Evolutionary conservation across 2,329 filamentous ascomycete genomes (phyloP), one percentile per base, ranked within the genome.

Genomic region (Emericellopsis atlantica): DNA sequence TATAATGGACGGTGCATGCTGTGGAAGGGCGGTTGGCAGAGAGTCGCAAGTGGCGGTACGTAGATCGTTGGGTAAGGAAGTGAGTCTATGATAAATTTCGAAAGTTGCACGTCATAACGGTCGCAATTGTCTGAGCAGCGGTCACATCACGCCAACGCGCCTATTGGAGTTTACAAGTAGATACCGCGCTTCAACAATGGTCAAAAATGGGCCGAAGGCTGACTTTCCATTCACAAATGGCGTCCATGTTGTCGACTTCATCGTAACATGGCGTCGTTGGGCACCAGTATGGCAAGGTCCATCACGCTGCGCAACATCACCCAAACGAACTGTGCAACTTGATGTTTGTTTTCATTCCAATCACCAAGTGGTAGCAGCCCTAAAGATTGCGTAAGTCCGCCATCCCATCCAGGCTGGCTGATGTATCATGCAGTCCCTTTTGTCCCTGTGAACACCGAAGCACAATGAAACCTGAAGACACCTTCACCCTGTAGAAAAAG

Each of bases 371-470:
- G 57, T 57, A 50, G 54, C 55, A 60, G 60, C 58, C 60, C 22
- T 51, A 57, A 62, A 60, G 67, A 65, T 59, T 62, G 63, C 62
- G 56, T 56, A 60, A 58, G 61, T 61, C 58, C 58, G 59, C 60
- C 61, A 60, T 55, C 57, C 48, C 46, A 51, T 53, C 51, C 52
- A 46, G 45, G 46, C 50, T 50, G 51, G 45, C 35, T 36, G 32
- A 37, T 64, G 59, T 63, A 65, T 67, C 66, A 67, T 68, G 62
- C 61, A 65, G 60, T 64, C 56, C 65, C 62, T 62, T 64, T 64
- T 62, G 59, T 59, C 67, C 64, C 62, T 61, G 61, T 65, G 59
- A 70, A 70, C 67, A 70, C 67, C 67, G 60, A 64, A 69, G 64
- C 64, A 29, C 26, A 68, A 67, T 69, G 65, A 67, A 29, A 65